Conservation (phyloP, 2,329 filamentous ascomycete species). For the Fonsecaea pugnacius region DNA sequence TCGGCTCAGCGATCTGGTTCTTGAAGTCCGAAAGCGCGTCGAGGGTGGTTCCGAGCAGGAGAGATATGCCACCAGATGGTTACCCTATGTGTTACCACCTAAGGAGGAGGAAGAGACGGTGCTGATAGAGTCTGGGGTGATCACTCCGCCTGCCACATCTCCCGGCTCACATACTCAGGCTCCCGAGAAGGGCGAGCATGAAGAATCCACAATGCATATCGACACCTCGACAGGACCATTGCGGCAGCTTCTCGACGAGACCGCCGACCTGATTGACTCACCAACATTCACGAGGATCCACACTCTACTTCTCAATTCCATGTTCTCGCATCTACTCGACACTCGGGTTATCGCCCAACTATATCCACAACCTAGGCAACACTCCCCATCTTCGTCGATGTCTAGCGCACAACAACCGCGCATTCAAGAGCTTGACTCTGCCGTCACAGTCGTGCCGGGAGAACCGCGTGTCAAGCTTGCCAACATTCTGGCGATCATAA, state of each 20-base stretch:
- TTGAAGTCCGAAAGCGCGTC: conserved; percentile 81
- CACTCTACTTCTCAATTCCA: conserved; percentile 81
- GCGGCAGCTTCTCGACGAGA: conserved; percentile 88
- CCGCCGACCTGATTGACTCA: conserved; percentile 91
- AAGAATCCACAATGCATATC: conserved; percentile 20
- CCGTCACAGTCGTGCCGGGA: conserved; percentile 47
- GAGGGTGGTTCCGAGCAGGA: conserved; percentile 74
- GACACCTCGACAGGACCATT: conserved; percentile 54
- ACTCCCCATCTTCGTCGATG: conserved; percentile 50
- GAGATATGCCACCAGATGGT: conserved; percentile 70
- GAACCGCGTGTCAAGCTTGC: conserved; percentile 73
- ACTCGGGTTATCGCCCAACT: conserved; percentile 77
- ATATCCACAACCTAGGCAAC: conserved; percentile 64
- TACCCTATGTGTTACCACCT: conserved; percentile 80
- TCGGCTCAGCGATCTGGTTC: conserved; percentile 75
- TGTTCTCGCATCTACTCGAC: conserved; percentile 82
- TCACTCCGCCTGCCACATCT: conserved; percentile 46
- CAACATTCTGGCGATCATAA: conserved; percentile 85
- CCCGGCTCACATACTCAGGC: conserved; percentile 35
- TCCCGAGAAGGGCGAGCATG: conserved; percentile 22
- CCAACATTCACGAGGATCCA: conserved; percentile 87
- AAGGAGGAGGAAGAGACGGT: conserved; percentile 72
- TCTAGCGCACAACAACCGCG: conserved; percentile 48
- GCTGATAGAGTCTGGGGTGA: conserved; percentile 81
- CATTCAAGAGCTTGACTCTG: conserved; percentile 45